Percentiles rank a stretch among this genome's conserved stretches.
Evolutionary conservation across 306 rosid genomes (phyloP).

Genomic region (Medicago lupulina): DNA sequence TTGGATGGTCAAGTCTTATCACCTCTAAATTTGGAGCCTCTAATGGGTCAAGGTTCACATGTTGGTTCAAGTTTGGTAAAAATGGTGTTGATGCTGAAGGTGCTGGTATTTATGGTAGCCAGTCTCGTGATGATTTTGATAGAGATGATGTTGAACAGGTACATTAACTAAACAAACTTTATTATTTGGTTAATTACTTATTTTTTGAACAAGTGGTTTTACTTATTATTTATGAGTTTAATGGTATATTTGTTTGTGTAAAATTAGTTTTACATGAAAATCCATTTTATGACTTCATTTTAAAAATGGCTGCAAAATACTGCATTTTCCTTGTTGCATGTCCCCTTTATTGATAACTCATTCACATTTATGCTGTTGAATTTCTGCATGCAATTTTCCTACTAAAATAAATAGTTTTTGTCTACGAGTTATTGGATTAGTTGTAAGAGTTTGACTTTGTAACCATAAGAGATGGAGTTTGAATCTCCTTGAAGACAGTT

Average conservation of each 20-base stretch:
- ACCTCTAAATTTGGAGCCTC: slow-evolving; percentile 70
- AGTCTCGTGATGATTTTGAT: slow-evolving; percentile 84
- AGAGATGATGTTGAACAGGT: slow-evolving; percentile 98
- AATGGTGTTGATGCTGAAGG: slow-evolving; percentile 93
- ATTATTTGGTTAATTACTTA: no score
- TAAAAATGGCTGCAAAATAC: no score
- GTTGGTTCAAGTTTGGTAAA: slow-evolving; percentile 93
- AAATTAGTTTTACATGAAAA: not conserved
- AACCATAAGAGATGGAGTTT: no score
- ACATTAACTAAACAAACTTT: not conserved
- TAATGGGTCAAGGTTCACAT: slow-evolving; percentile 71
- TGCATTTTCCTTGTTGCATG: not conserved
- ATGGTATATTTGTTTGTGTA: not conserved
- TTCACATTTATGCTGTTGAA: not conserved
- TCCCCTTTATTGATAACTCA: no score
- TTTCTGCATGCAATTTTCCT: slow-evolving; percentile 5
- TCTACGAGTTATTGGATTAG: not conserved
- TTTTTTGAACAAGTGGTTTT: no score
- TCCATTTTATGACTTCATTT: not conserved
- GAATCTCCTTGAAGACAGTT: no score
- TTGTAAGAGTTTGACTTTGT: not conserved
- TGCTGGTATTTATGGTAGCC: slow-evolving; percentile 98
- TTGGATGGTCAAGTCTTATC: slow-evolving; percentile 50
- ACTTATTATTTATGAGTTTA: not conserved
- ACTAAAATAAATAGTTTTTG: no score